Evolutionary conservation across 148 eudicot genomes (phyloP).

Genomic region (Chenopodium album): DNA sequence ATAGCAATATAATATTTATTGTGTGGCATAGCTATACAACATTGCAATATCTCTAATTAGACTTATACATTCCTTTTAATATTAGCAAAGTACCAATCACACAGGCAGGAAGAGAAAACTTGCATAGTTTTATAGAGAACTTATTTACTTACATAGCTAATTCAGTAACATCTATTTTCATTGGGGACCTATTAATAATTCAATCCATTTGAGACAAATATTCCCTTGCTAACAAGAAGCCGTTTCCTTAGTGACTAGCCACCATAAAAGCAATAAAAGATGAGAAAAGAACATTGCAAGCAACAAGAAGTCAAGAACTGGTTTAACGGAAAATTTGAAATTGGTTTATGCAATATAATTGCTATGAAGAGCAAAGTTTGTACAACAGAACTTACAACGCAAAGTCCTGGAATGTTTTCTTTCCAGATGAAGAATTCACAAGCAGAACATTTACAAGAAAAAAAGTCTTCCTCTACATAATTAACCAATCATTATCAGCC

Average conservation of each 20-base stretch:
- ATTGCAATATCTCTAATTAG: too few relatives aligned
- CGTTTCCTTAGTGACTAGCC: neutral
- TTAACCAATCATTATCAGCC: constrained; percentile 23
- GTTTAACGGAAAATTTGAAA: neutral
- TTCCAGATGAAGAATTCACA: constrained; percentile 10
- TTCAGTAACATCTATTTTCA: too few relatives aligned
- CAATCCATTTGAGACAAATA: neutral
- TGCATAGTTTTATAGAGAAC: neutral
- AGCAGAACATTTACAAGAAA: constrained; percentile 5
- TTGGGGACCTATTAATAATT: too few relatives aligned
- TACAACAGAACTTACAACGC: constrained; percentile 20
- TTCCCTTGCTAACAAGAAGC: neutral
- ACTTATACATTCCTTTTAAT: neutral
- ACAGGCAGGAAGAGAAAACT: neutral
- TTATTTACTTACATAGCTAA: too few relatives aligned
- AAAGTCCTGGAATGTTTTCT: neutral
- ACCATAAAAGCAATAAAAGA: neutral
- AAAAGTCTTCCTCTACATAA: constrained; percentile 11
- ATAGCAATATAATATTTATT: too few relatives aligned
- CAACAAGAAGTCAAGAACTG: neutral
- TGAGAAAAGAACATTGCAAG: neutral
- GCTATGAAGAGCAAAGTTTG: constrained; percentile 11
- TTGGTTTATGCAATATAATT: neutral
- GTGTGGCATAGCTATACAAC: neutral
- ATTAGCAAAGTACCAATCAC: neutral